Percentiles rank a stretch among this genome's conserved stretches.
Evolutionary conservation across 164 flowering plant species (phyloP).

Genomic region (Umbilicus rupestris): DNA sequence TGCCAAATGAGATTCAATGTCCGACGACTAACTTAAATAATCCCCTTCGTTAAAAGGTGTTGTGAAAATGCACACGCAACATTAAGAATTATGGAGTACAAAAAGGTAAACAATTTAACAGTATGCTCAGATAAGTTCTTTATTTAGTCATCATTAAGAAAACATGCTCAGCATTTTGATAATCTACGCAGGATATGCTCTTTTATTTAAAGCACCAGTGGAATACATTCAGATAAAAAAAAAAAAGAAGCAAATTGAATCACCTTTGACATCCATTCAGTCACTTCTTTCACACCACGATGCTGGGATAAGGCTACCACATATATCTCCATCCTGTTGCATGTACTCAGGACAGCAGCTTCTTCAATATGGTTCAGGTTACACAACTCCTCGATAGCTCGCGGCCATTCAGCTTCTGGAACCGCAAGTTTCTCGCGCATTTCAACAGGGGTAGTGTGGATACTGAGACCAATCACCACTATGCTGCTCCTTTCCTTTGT

Average conservation of each 20-base stretch:
- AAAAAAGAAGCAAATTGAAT: not conserved
- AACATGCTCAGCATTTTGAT: not conserved
- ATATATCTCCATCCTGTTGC: slow-evolving; percentile 96
- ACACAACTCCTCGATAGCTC: slow-evolving; percentile 86
- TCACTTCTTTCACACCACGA: slow-evolving; percentile 93
- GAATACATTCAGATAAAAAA: not conserved
- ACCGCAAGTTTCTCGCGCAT: slow-evolving; percentile 97
- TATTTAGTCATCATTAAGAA: not conserved
- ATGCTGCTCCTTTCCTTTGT: slow-evolving; percentile 95
- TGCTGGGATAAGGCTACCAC: slow-evolving; percentile 90
- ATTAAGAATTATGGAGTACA: not conserved
- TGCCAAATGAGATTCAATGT: not conserved
- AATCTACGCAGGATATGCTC: not conserved
- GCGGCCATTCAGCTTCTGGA: slow-evolving; percentile 98
- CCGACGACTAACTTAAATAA: not conserved
- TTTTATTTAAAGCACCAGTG: not conserved
- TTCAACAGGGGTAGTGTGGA: slow-evolving; percentile 91
- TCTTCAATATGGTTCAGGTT: slow-evolving; percentile 87
- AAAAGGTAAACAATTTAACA: not conserved
- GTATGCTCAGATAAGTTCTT: not conserved
- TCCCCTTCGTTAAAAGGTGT: not conserved
- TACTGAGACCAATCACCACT: slow-evolving; percentile 90
- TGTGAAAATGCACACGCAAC: not conserved
- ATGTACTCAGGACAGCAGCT: slow-evolving; percentile 98
- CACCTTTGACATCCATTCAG: slow-evolving; percentile 99